Conservation (phyloP, 2,329 filamentous ascomycete genomes). For the Exophiala dermatitidis region DNA sequence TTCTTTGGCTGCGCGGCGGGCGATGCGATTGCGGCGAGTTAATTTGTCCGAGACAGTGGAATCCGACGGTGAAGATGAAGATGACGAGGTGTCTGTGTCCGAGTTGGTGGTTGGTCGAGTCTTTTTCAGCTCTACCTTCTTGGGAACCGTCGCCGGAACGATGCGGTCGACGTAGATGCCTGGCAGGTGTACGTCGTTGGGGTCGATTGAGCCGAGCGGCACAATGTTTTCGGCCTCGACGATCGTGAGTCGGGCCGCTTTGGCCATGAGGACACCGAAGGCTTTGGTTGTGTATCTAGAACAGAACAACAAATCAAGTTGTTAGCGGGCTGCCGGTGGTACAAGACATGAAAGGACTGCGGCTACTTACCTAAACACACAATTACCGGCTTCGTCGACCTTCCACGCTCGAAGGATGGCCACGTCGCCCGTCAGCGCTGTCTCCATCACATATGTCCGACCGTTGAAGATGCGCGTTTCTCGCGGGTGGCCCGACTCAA, state of each 20-base stretch:
- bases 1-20: conserved; percentile 68
- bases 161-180: conserved; percentile 79
- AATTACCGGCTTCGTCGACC: conserved; percentile 69
- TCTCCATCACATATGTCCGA: conserved; percentile 68
- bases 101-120: conserved; percentile 41
- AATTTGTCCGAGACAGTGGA: conserved; percentile 29
- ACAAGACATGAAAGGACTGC: too few relatives aligned
- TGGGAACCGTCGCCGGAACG: conserved; percentile 63
- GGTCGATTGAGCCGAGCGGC: conserved; percentile 62
- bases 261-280: conserved; percentile 70
- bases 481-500: conserved; percentile 58
- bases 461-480: conserved; percentile 69
- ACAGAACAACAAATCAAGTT: not conserved
- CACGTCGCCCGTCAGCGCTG: conserved; percentile 66
- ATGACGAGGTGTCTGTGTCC: conserved; percentile 24
- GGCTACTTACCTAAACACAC: conserved; percentile 54
- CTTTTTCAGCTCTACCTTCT: conserved; percentile 65
- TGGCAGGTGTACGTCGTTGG: conserved; percentile 68
- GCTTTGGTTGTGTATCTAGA: conserved; percentile 60
- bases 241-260: conserved; percentile 69
- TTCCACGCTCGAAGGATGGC: conserved; percentile 72
- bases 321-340: not conserved
- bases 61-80: conserved; percentile 25
- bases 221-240: conserved; percentile 84
- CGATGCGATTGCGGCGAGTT: conserved; percentile 62